Evolutionary conservation across 2,329 filamentous ascomycete species (phyloP).

Genomic region (Thielaviopsis punctulata): DNA sequence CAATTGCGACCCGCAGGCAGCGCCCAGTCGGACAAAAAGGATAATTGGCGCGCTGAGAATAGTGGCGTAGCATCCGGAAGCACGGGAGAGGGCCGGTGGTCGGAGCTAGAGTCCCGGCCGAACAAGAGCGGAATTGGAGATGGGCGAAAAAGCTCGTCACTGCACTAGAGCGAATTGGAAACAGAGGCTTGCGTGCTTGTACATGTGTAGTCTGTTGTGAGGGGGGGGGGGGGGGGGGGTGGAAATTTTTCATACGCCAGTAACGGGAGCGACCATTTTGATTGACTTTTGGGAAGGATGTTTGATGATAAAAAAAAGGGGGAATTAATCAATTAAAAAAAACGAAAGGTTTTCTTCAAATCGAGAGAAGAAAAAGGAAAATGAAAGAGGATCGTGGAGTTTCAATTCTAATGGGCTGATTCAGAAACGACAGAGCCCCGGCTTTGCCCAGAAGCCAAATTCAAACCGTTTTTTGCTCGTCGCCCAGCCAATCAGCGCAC

Average conservation of each 20-base stretch:
- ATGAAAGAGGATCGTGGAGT: background rate
- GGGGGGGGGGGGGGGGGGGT: conserved; percentile 18
- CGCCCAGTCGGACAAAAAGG: too few species aligned
- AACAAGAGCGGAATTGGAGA: too few species aligned
- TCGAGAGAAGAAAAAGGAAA: background rate
- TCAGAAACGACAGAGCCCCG: conserved; percentile 2
- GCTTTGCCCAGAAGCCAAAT: background rate
- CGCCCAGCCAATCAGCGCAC: conserved; percentile 8
- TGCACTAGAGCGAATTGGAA: too few species aligned
- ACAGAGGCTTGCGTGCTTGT: too few species aligned
- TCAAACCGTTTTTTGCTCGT: too few species aligned
- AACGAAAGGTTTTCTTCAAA: too few species aligned
- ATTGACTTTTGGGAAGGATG: too few species aligned
- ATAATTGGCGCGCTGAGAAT: too few species aligned
- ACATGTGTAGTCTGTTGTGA: background rate
- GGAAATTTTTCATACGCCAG: conserved; percentile 32
- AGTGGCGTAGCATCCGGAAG: background rate
- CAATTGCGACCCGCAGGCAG: too few species aligned
- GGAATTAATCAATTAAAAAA: background rate
- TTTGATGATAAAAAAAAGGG: background rate
- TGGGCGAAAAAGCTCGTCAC: too few species aligned
- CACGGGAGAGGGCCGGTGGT: too few species aligned
- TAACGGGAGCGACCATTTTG: conserved; percentile 26
- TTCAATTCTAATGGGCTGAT: conserved; percentile 4
- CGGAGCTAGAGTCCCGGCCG: too few species aligned